Conservation (phyloP, 257 asterid genomes). For the Solanum raphanifolium region DNA sequence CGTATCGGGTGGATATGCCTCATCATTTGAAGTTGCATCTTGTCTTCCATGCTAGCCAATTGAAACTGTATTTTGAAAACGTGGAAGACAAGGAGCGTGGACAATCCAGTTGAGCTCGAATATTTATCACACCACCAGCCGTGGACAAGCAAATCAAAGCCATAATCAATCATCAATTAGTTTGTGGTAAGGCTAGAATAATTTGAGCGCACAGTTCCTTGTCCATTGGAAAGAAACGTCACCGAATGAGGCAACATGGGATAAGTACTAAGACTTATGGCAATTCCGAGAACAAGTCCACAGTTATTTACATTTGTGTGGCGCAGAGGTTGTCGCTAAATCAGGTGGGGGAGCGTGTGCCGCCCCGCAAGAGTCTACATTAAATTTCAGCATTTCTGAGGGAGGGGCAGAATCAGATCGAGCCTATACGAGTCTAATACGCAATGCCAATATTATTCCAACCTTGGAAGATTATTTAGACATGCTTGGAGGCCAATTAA, state of each 20-base stretch:
- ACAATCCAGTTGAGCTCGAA: not conserved
- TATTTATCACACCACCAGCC: not conserved
- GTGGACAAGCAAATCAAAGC: not conserved
- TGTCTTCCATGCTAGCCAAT: not conserved
- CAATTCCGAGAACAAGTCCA: not conserved
- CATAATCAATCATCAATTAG: not conserved
- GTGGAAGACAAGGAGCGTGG: not conserved
- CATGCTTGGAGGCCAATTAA: not conserved
- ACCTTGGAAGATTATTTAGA: not conserved
- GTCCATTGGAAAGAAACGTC: not conserved
- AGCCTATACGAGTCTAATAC: not conserved
- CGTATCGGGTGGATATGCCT: not conserved
- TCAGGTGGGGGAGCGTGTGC: not conserved
- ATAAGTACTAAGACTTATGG: not conserved
- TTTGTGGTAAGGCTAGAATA: not conserved
- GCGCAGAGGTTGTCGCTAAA: not conserved
- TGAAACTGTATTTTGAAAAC: not conserved
- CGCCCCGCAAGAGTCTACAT: not conserved
- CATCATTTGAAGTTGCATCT: not conserved
- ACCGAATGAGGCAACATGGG: not conserved
- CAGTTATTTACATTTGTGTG: not conserved
- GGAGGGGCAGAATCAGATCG: not conserved
- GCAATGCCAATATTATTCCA: not conserved
- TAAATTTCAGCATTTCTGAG: not conserved
- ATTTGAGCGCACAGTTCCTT: not conserved